Percentiles rank a stretch among this genome's conserved stretches.
Evolutionary conservation across 768 basidiomycete species (phyloP).

Genomic region (Mycena pura): DNA sequence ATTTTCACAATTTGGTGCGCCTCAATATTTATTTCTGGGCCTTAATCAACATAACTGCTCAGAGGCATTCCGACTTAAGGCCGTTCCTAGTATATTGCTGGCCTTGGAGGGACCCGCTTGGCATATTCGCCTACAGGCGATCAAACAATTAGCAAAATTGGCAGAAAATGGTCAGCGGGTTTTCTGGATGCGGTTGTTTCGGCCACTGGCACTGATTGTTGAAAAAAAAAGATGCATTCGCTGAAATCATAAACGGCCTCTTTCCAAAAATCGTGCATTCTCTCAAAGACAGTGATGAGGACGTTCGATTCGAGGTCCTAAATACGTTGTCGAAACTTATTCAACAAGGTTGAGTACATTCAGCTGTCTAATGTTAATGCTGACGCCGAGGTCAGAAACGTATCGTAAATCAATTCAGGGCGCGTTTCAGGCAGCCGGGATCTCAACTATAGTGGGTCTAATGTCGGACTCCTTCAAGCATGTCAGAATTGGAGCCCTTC

Average conservation of each 20-base stretch:
- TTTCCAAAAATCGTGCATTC: background rate
- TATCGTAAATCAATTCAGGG: background rate
- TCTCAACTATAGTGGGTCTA: background rate
- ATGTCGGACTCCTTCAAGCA: background rate
- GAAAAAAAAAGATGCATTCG: background rate
- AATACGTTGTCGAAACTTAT: background rate
- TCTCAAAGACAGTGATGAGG: background rate
- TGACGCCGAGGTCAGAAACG: background rate
- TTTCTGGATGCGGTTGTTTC: background rate
- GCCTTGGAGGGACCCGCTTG: background rate
- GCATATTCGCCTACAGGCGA: background rate
- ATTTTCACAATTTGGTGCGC: background rate
- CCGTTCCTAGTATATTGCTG: background rate
- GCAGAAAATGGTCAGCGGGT: conserved; percentile 5
- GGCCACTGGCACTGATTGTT: no score
- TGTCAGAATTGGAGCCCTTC: background rate
- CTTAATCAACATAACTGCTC: background rate
- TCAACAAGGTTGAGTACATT: background rate
- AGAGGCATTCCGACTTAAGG: conserved; percentile 3
- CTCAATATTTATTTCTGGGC: background rate
- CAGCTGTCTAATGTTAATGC: background rate
- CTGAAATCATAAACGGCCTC: background rate
- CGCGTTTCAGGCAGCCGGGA: background rate
- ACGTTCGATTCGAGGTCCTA: background rate
- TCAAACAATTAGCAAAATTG: background rate